Conservation (phyloP, 257 asterid genomes). For the Nicotiana tomentosiformis region DNA sequence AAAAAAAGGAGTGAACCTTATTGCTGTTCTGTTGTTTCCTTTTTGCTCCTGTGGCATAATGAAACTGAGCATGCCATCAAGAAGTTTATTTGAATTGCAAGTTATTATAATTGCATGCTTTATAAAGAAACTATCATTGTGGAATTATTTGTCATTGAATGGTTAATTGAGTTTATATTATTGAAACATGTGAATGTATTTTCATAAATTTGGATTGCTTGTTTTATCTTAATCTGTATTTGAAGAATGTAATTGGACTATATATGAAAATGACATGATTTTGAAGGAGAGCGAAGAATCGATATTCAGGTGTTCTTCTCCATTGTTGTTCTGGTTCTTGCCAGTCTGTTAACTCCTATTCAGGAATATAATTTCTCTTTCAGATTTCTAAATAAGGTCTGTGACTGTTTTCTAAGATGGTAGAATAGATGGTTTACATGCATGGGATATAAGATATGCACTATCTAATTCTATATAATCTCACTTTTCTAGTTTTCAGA, state of each 20-base stretch:
- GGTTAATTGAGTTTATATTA: neutral
- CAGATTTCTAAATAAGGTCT: neutral
- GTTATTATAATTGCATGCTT: neutral
- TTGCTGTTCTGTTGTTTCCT: neutral
- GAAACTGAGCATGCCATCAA: neutral
- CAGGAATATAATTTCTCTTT: neutral
- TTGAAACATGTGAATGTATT: neutral
- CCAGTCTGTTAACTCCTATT: neutral
- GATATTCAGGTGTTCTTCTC: neutral
- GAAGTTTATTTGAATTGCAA: neutral
- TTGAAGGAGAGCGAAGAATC: neutral
- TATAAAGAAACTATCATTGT: neutral
- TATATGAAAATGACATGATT: neutral
- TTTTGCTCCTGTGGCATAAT: constrained; percentile 6
- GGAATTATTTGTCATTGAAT: neutral
- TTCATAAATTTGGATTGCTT: neutral
- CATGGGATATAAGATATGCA: neutral
- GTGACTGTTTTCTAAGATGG: neutral
- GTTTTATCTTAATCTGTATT: neutral
- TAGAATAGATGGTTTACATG: neutral
- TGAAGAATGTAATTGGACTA: neutral
- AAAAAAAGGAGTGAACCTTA: neutral
- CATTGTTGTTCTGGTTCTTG: neutral
- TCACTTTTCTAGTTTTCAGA: neutral
- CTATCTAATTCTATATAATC: neutral